Base-by-base conservation (phyloP, 208 protist genomes). In the Acanthamoeba healyi region DNA sequence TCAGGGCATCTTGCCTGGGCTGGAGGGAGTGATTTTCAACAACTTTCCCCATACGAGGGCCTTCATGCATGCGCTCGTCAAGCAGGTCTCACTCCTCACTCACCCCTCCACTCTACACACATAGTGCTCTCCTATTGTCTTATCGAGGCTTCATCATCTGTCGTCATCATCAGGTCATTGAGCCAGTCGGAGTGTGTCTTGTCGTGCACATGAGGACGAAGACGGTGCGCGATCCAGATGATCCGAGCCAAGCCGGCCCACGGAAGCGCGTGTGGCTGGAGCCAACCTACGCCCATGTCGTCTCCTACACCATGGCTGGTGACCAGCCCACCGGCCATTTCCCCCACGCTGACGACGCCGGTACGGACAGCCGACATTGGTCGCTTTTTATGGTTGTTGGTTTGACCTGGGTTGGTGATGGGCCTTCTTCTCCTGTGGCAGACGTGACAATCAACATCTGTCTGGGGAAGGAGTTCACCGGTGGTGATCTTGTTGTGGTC, bases 381-480 rank as follows among this genome's bases (percentile, higher is more conserved):
- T 49, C 44, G 44, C n/a, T n/a, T n/a, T n/a, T n/a, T 49, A 12
- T 49, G 7, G 44, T 49, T 49, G 44, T 49, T 49, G 44, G 44
- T 12, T 4, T 12, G 44, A 49, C 7, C 7, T 49, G 12, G 44
- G 12, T 49, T 12, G 44, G 12, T 15, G 12, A 4, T 49, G 44
- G 12, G n/a, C n/a, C n/a, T n/a, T n/a, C n/a, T n/a, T n/a, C n/a
- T n/a, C n/a, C n/a, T n/a, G n/a, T n/a, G n/a, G n/a, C 12, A 70
- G 61, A 70, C 10, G 1, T 70, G 61, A 70, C 61, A 24, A 70
- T 70, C 61, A 70, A 70, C 61, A 70, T 70, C 24, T 70, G 61
- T 26, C 61, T 70, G 61, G 61, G 61, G 10, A 70, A 36, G 61
- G 0, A 34, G 2, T 70, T 70, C 32, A 24, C 12, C 10, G 61